Conservation (phyloP, 495 filamentous ascomycete genomes). For the Aspergillus kassunensis region DNA sequence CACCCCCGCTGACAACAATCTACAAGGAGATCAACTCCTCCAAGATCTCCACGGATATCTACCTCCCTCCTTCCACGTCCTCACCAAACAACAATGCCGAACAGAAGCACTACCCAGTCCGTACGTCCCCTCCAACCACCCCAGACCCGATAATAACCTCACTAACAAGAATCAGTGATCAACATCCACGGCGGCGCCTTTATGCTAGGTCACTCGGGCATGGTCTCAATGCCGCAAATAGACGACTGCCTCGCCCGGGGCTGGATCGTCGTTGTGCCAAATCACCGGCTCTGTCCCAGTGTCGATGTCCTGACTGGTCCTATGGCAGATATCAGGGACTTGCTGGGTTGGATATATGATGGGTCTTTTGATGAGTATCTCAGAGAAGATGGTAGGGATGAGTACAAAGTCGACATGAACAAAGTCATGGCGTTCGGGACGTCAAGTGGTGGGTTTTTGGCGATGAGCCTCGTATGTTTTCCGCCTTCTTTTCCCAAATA, state of each 20-base stretch:
- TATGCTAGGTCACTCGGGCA: slow-evolving; percentile 34
- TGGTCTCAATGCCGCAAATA: slow-evolving; percentile 31
- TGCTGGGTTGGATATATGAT: slow-evolving; percentile 24
- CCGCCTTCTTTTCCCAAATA: neutral
- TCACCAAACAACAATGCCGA: slow-evolving; percentile 1
- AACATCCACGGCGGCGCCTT: slow-evolving; percentile 39
- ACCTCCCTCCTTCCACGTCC: slow-evolving; percentile 21
- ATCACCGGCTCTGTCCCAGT: slow-evolving; percentile 32
- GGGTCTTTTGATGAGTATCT: slow-evolving; percentile 22
- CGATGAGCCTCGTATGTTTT: slow-evolving; percentile 28
- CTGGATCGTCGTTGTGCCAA: slow-evolving; percentile 38
- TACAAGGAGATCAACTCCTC: slow-evolving; percentile 29
- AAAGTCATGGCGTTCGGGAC: slow-evolving; percentile 34
- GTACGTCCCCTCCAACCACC: slow-evolving; percentile 15
- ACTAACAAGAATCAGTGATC: slow-evolving; percentile 23
- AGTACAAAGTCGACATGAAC: slow-evolving; percentile 23
- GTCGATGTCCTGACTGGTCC: slow-evolving; percentile 30
- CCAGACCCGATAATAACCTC: no score
- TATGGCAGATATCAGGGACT: slow-evolving; percentile 18
- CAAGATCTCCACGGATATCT: slow-evolving; percentile 33
- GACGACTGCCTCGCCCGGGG: slow-evolving; percentile 31
- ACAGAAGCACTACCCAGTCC: slow-evolving; percentile 21
- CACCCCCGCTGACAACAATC: slow-evolving; percentile 19
- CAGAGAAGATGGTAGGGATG: neutral
- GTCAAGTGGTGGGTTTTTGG: slow-evolving; percentile 29